These are phyloP conservation scores for Pseudopediastrum boryanum DNA, from an alignment of 139 green algal species.

Conservation along the genomic window DNA sequence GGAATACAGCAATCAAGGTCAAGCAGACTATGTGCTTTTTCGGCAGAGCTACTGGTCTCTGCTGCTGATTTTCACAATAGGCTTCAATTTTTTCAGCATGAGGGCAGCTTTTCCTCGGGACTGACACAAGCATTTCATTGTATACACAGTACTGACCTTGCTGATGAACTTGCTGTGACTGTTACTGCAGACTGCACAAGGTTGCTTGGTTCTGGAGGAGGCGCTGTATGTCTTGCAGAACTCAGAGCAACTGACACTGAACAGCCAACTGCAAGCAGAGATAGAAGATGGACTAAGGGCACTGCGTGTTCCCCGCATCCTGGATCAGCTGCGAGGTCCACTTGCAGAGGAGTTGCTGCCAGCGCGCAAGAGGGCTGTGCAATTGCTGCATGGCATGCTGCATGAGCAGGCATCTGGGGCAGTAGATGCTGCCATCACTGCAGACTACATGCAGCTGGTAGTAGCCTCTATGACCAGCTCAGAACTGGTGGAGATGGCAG, in stretches of 20 bases:
- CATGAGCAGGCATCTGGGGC: not conserved
- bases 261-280: slow-evolving; percentile 21
- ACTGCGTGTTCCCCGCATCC: slow-evolving; percentile 43
- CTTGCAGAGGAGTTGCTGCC: not conserved
- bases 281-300: slow-evolving; percentile 44
- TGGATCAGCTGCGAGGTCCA: slow-evolving; percentile 28
- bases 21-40: no score
- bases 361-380: slow-evolving; percentile 5
- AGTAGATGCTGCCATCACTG: not conserved
- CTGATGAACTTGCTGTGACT: no score
- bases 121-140: no score
- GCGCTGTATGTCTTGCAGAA: slow-evolving; percentile 23
- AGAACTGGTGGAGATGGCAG: slow-evolving; percentile 22
- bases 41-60: no score
- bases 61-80: no score
- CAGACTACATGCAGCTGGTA: slow-evolving; percentile 30
- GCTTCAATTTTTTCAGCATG: no score
- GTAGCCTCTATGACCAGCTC: slow-evolving; percentile 8
- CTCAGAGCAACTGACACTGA: not conserved
- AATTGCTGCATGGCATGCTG: slow-evolving; percentile 7
- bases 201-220: slow-evolving; percentile 28
- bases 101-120: no score
- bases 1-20: no score
- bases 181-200: slow-evolving; percentile 22
- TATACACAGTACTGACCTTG: no score